A percentile compares a stretch with the other conserved stretches of the same genome.
phyloP scores from a whole-genome alignment of 805 yeast genomes.

The Maudiozyma turicensis region DNA sequence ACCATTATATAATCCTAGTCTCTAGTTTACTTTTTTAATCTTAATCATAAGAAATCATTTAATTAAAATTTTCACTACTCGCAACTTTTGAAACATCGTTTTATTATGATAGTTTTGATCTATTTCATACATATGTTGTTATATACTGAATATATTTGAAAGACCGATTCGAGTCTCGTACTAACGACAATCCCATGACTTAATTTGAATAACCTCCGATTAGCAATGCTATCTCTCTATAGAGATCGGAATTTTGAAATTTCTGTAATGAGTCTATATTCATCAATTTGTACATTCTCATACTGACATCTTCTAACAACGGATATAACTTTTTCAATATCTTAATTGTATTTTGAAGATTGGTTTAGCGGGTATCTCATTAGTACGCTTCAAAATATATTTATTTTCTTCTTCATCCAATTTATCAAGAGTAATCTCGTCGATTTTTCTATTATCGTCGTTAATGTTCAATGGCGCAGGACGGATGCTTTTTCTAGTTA shows the following conservation, averaged over 20 bases:
- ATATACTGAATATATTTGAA: too few species aligned
- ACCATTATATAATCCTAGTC: background rate
- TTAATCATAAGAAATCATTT: background rate
- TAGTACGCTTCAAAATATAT: background rate
- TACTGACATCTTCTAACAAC: slow-evolving; percentile 40
- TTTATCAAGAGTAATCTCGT: background rate
- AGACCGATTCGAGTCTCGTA: too few species aligned
- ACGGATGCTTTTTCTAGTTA: background rate
- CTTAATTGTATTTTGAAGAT: slow-evolving; percentile 23
- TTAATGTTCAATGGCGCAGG: background rate
- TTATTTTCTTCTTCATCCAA: background rate
- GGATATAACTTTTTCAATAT: slow-evolving; percentile 33
- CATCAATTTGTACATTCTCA: slow-evolving; percentile 48
- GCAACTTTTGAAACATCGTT: too few species aligned
- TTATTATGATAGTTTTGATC: too few species aligned
- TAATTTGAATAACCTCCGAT: background rate
- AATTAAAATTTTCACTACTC: too few species aligned
- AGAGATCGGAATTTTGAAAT: slow-evolving; percentile 40
- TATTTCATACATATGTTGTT: too few species aligned
- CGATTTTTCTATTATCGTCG: background rate
- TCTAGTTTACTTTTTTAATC: background rate
- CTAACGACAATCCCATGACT: background rate
- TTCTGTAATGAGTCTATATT: slow-evolving; percentile 67
- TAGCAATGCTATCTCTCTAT: slow-evolving; percentile 22
- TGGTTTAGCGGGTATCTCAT: background rate